Conservation (phyloP, 257 asterid species). For the Anisodus acutangulus region DNA sequence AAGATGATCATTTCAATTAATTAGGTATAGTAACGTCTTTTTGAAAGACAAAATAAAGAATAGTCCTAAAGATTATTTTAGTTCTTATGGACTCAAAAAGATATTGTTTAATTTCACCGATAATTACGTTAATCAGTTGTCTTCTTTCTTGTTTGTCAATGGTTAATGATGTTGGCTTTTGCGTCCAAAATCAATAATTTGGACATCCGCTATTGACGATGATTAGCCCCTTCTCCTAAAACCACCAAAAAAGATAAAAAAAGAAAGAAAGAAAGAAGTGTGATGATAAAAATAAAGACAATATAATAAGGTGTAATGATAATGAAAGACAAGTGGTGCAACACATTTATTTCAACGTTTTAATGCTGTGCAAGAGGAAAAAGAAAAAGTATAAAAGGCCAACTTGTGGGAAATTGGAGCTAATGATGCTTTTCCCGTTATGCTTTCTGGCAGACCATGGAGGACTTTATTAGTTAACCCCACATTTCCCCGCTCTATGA, state of each 20-base stretch:
- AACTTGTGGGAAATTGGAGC: slow-evolving; percentile 24
- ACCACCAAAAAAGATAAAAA: not conserved
- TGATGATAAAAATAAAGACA: not conserved
- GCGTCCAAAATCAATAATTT: not conserved
- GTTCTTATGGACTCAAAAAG: not conserved
- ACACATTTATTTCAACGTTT: too few species aligned
- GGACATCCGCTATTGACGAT: not conserved
- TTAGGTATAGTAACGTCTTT: too few species aligned
- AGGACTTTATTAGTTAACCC: slow-evolving; percentile 40
- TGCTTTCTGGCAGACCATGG: not conserved
- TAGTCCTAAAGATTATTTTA: not conserved
- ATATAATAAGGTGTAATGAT: not conserved
- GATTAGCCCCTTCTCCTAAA: not conserved
- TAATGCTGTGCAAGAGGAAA: not conserved
- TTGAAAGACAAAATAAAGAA: not conserved
- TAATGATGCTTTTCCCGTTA: slow-evolving; percentile 10
- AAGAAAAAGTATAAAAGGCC: not conserved
- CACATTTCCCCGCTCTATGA: slow-evolving; percentile 28
- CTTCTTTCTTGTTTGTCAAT: not conserved
- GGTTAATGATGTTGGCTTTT: not conserved
- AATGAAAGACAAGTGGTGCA: too few species aligned
- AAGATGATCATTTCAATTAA: too few species aligned
- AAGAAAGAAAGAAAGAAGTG: too few species aligned
- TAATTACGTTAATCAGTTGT: not conserved
- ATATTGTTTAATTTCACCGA: not conserved